Evolutionary conservation across 2,329 filamentous ascomycete species (phyloP), one percentile per base, ranked within the genome.

Genomic region (Ascosphaera acerosa): DNA sequence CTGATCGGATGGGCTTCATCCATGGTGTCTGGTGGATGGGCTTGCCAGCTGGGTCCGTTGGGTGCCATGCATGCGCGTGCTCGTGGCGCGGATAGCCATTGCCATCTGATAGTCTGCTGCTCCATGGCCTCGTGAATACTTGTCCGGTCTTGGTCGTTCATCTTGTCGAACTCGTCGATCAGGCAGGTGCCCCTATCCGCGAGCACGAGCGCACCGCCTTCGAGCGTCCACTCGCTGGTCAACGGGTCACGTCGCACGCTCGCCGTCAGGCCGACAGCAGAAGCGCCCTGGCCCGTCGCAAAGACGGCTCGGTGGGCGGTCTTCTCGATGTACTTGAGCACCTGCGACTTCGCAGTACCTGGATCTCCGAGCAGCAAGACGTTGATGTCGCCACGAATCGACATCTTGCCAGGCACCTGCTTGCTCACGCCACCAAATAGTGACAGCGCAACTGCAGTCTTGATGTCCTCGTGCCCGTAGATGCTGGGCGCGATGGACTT

Each of bases 61-160:
- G n/a, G n/a, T n/a, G n/a, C n/a, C n/a, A n/a, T n/a, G n/a, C n/a
- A n/a, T n/a, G n/a, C n/a, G n/a, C n/a, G n/a, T n/a, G n/a, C n/a
- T n/a, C n/a, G n/a, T n/a, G n/a, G n/a, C n/a, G n/a, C n/a, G n/a
- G n/a, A n/a, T n/a, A n/a, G n/a, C n/a, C n/a, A n/a, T n/a, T n/a
- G n/a, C n/a, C n/a, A n/a, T n/a, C n/a, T n/a, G 41, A 97, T 97
- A 2, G 87, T 97, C 55, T 97, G 87, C 54, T 97, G 87, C 53
- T 97, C 87, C 87, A 97, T 97, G 36, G 87, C 87, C 61, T 97
- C 87, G 64, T 97, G 87, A 42, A 97, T 97, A 5, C 81, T 91
- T 1, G 87, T 94, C 40, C 87, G 70, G 51, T 97, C 87, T 48
- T 94, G 81, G 49, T 97, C 87, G 50, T 94, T 94, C 87, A 97